Conservation (phyloP, 352 stramenopile species). For the Pythium sp. region DNA sequence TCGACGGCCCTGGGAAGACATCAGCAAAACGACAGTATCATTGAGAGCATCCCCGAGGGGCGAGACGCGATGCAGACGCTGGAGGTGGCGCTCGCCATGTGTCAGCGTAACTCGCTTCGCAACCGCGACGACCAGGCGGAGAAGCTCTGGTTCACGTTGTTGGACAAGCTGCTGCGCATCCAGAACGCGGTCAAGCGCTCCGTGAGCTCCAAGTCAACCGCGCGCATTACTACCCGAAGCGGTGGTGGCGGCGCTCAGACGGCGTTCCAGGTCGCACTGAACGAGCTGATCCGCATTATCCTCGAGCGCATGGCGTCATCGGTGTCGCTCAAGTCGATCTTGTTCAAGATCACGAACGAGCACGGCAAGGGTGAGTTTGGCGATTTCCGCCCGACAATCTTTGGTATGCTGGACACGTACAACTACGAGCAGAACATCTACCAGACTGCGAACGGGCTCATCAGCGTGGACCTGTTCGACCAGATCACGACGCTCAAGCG, state of each 20-base stretch:
- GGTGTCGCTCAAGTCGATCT: constrained; percentile 91
- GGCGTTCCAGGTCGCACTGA: constrained; percentile 87
- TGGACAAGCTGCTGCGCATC: constrained; percentile 92
- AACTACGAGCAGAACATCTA: constrained; percentile 91
- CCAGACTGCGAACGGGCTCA: constrained; percentile 80
- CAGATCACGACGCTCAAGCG: constrained; percentile 81
- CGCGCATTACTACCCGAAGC: constrained; percentile 61
- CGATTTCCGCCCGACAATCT: constrained; percentile 93
- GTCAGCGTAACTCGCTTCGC: constrained; percentile 89
- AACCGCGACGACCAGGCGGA: constrained; percentile 88
- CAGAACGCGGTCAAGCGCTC: constrained; percentile 90
- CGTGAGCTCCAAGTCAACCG: constrained; percentile 70
- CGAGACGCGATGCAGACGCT: constrained; percentile 88
- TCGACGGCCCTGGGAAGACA: constrained; percentile 21
- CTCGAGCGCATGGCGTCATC: constrained; percentile 94
- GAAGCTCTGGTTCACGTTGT: constrained; percentile 94
- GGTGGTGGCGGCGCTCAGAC: constrained; percentile 69
- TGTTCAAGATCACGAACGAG: constrained; percentile 95
- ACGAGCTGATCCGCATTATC: constrained; percentile 91
- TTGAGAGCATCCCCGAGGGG: constrained; percentile 75
- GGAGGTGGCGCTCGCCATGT: constrained; percentile 90
- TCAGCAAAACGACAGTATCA: constrained; percentile 79
- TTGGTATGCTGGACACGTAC: constrained; percentile 93
- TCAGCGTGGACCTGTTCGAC: constrained; percentile 81
- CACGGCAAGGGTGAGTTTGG: constrained; percentile 91